Conservation (phyloP, 169 alveolate species). For the Babesia bigemina region DNA sequence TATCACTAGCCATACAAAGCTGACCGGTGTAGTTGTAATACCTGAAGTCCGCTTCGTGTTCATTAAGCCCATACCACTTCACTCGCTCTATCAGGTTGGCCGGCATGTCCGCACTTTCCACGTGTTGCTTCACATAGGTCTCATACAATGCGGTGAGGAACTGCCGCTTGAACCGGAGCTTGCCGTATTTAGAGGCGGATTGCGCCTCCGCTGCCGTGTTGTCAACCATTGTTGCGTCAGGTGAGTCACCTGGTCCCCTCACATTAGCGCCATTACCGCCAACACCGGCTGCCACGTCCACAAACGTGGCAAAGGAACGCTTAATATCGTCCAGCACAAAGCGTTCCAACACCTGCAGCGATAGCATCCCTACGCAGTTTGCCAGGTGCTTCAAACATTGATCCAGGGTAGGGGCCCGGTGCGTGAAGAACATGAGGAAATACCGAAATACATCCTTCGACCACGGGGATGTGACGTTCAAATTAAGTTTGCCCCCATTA, state of each 20-base stretch:
- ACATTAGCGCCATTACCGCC: background rate
- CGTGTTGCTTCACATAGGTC: conserved; percentile 30
- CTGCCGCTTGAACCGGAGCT: conserved; percentile 24
- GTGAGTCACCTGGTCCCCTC: background rate
- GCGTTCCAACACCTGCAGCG: conserved; percentile 32
- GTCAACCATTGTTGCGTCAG: background rate
- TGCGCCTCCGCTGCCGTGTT: background rate
- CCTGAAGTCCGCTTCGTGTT: conserved; percentile 25
- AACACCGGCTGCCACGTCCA: background rate
- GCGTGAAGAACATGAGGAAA: conserved; percentile 6
- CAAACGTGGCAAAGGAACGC: conserved; percentile 9
- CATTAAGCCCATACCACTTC: conserved; percentile 33
- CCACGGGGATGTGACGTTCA: conserved; percentile 22
- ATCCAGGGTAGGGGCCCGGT: conserved; percentile 1
- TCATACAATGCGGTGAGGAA: conserved; percentile 23
- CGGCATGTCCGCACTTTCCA: conserved; percentile 45
- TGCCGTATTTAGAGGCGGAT: background rate
- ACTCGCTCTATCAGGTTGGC: conserved; percentile 24
- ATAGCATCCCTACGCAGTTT: conserved; percentile 10
- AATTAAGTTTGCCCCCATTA: background rate
- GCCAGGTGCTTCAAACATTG: conserved; percentile 5
- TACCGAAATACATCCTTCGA: conserved; percentile 22
- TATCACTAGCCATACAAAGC: background rate
- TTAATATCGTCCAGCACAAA: conserved; percentile 11
- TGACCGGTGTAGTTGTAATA: background rate